Base-by-base conservation (phyloP, 225 moss, liverwort and hornwort species). In the Climacium dendroides region DNA sequence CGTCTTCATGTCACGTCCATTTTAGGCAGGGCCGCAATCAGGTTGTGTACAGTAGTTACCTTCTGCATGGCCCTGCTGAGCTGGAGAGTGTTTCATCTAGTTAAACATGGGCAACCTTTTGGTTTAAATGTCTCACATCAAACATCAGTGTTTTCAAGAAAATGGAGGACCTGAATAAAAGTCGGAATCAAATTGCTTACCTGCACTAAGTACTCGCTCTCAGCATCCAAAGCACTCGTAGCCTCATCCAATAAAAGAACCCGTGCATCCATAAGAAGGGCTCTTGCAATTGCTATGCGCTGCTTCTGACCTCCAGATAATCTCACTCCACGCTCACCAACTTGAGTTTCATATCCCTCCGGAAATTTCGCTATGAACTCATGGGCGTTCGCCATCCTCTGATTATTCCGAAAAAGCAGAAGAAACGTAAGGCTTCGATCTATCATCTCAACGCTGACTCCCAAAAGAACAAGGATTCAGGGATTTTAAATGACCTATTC, bases 281-380 rank as follows among this genome's bases (percentile, higher is more conserved):
- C 97, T 84, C 97, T 93, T 15, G 97, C 96, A 62, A 97, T 97
- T 64, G 97, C 97, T 87, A 97, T 95, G 55, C 97, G 95, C 89
- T 97, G 97, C 90, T 97, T 97, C 88, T 97, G 97, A 71, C 96
- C 97, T 86, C 97, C 97, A 83, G 97, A 97, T 78, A 97, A 92
- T 85, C 96, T 90, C 78, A 97, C 94, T 39, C 97, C 97, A 26
- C 97, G 93, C 90, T 97, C 97, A n/a, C 97, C 96, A 48, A 96
- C 96, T 90, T 93, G 86, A 28, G 97, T 97, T 80, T 92, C 86
- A 86, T 96, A 96, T 11, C 95, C 95, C 83, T 95, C 95, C 1
- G 94, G 97, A 81, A 97, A 97, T 58, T 92, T 94, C 30, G 94
- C 71, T 19, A 97, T 76, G 75, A 97, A 97, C 75, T 97, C 96